These are phyloP conservation scores for Diaporthe aspalathi DNA, from an alignment of 2,329 filamentous ascomycete species.

Conservation along the genomic window DNA sequence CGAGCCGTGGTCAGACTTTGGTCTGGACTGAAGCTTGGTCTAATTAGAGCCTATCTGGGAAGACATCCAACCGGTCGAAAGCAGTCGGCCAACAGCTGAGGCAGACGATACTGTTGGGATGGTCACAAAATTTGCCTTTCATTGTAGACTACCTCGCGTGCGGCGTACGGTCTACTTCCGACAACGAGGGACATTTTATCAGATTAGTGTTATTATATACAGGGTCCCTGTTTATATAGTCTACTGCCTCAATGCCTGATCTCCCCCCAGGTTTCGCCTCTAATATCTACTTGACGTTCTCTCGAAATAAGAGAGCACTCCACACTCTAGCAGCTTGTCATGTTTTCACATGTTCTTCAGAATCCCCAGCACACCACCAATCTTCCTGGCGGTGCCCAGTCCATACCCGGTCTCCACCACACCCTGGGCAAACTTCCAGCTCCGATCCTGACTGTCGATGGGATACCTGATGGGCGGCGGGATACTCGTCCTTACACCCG, in stretches of 20 bases:
- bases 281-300: background rate
- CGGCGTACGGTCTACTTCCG: background rate
- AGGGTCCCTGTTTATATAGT: background rate
- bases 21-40: conserved; percentile 4
- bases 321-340: background rate
- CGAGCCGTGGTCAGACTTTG: conserved; percentile 36
- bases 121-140: background rate
- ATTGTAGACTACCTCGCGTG: background rate
- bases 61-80: too few relatives aligned
- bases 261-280: background rate
- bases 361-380: conserved; percentile 44
- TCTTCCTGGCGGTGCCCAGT: conserved; percentile 43
- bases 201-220: conserved; percentile 23
- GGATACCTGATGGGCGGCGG: conserved; percentile 86
- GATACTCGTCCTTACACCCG: conserved; percentile 79
- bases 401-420: conserved; percentile 73
- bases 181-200: background rate
- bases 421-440: conserved; percentile 73
- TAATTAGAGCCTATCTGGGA: background rate
- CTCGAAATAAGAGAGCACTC: background rate
- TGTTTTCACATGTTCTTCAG: conserved; percentile 43
- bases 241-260: background rate
- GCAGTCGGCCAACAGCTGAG: too few relatives aligned
- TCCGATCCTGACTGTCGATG: conserved; percentile 70
- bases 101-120: background rate